A percentile compares a stretch with the other conserved stretches of the same genome.
Conservation (phyloP, 2,329 filamentous ascomycete genomes). For the Pseudogymnoascus sp. region DNA sequence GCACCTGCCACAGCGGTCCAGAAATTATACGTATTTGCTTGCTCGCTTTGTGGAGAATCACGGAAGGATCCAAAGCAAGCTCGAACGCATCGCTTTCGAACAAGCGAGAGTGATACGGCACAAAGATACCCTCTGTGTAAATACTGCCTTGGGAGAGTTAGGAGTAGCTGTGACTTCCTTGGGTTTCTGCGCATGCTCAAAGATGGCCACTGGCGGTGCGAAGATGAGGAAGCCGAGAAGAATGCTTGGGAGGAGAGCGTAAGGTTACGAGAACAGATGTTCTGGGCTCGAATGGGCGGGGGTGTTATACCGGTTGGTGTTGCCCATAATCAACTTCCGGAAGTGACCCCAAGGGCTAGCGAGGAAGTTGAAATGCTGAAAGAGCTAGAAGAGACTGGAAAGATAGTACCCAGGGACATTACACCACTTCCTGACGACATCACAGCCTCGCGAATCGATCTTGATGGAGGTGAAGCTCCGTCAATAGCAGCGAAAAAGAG, state of each 20-base stretch:
- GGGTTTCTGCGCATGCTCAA: slow-evolving; percentile 86
- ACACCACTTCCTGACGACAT: slow-evolving; percentile 19
- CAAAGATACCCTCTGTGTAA: slow-evolving; percentile 84
- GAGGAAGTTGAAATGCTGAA: slow-evolving; percentile 22
- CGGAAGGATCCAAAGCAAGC: slow-evolving; percentile 63
- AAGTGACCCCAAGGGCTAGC: slow-evolving; percentile 22
- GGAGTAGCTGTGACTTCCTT: slow-evolving; percentile 85
- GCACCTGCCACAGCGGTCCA: slow-evolving; percentile 40
- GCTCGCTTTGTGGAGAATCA: slow-evolving; percentile 80
- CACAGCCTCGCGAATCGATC: not conserved
- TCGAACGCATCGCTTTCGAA: slow-evolving; percentile 80
- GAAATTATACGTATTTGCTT: slow-evolving; percentile 39
- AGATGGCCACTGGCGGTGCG: slow-evolving; percentile 82
- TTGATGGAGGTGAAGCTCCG: not conserved
- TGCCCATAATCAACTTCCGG: slow-evolving; percentile 17
- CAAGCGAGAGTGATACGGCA: slow-evolving; percentile 76
- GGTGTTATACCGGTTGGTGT: slow-evolving; percentile 62
- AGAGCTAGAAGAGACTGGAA: slow-evolving; percentile 24
- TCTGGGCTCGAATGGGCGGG: slow-evolving; percentile 88
- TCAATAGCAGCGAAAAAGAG: not conserved
- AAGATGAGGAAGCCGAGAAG: slow-evolving; percentile 75
- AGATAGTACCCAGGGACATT: slow-evolving; percentile 24
- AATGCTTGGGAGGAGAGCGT: slow-evolving; percentile 93
- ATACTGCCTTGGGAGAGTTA: slow-evolving; percentile 75
- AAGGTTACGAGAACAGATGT: slow-evolving; percentile 85